Base-by-base conservation (phyloP, 2,329 filamentous ascomycete species). In the Apiospora arundinis region DNA sequence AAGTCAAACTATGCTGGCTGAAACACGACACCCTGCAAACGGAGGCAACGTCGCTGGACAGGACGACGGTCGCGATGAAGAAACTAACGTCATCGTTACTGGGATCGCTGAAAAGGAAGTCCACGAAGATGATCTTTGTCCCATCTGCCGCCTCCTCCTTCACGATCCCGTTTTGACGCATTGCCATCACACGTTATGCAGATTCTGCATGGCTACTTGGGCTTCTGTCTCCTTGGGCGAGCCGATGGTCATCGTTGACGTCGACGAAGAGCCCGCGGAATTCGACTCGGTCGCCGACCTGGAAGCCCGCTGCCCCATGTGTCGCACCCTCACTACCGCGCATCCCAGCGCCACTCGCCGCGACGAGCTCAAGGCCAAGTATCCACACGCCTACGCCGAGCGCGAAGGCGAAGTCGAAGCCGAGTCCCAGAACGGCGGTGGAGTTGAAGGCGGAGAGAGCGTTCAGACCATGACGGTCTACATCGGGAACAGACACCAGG, bases 181-280 rank as follows among this genome's bases (percentile, higher is more conserved):
- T 60, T 86, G 84, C 75, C 78, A 79, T 65, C 84, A 85, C 69
- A 77, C 82, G 2, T 77, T 86, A 23, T 86, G 84, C 76, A 76
- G 79, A 63, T 80, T 80, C 6, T 86, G 84, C 76, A 84, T 86
- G 82, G 80, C 82, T 1, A 81, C 82, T 46, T 86, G 84, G 84
- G 83, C 83, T 2, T 82, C 84, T 32, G 78, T 81, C 0, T 84
- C 82, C 1, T 75, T 82, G 5, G 77, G 78, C 2, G 76, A 78
- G 11, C 80, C 81, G 28, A 81, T 84, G 75, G 75, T 80, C 6
- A 80, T 83, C 49, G 78, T 81, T 37, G 76, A 81, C 72, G 80
- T 84, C 49, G 77, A 83, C 72, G 79, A 82, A 66, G 74, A 78
- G 45, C 75, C 73, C 71, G 74, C 74, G 73, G 79, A 72, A 71